A percentile compares a stretch with the other conserved stretches of the same genome.
Evolutionary conservation across 1,284 basidiomycete species (phyloP).

Genomic region (Termitomyces sp.): DNA sequence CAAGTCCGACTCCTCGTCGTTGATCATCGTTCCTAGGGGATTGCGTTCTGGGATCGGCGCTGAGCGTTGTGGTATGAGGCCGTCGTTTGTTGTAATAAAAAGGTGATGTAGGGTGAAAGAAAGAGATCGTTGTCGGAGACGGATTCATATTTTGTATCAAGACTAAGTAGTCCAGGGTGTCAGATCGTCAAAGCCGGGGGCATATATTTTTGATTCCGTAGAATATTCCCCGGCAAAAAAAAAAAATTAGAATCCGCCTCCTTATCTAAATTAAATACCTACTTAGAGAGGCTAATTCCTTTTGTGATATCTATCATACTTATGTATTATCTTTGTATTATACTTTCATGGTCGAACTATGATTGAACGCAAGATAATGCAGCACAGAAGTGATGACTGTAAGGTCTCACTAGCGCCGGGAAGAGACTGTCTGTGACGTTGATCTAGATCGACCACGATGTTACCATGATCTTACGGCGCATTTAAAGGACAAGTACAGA

Average conservation of each 20-base stretch:
- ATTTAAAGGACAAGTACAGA: background rate
- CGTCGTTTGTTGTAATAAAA: background rate
- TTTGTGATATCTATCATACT: background rate
- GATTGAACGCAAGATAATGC: background rate
- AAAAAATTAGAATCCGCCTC: background rate
- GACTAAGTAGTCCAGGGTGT: background rate
- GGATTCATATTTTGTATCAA: background rate
- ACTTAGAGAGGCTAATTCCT: background rate
- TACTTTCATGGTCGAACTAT: background rate
- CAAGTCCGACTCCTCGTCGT: constrained; percentile 8
- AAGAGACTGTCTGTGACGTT: background rate
- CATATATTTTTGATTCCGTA: background rate
- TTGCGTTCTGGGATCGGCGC: background rate
- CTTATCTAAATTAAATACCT: background rate
- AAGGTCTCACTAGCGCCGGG: background rate
- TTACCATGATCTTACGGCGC: too few species aligned
- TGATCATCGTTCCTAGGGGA: background rate
- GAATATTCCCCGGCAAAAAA: background rate
- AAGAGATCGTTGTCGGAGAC: background rate
- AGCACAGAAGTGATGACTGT: background rate
- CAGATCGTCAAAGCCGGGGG: background rate
- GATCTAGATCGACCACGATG: background rate
- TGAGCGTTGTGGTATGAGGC: background rate
- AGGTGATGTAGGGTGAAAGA: background rate
- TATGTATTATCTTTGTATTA: background rate